These are phyloP conservation scores for Tarenaya hassleriana DNA, from an alignment of 345 rosid species.

Conservation along the genomic window DNA sequence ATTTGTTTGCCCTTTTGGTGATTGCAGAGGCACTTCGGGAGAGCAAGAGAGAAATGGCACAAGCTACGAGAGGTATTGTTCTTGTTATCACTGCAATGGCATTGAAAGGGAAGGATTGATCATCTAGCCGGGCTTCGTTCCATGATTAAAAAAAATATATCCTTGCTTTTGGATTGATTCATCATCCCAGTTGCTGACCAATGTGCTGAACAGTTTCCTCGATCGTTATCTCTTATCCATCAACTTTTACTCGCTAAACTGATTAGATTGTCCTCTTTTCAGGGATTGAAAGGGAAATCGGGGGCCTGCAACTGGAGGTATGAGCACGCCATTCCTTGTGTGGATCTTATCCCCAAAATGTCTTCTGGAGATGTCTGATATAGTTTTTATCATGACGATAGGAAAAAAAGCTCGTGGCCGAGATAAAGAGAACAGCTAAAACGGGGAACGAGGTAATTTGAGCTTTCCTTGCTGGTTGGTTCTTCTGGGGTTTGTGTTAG, in stretches of 20 bases:
- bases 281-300: slow-evolving; percentile 94
- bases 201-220: not conserved
- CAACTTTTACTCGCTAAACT: no score
- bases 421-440: slow-evolving; percentile 89
- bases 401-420: slow-evolving; percentile 94
- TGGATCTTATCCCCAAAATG: not conserved
- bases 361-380: not conserved
- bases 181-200: not conserved
- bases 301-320: slow-evolving; percentile 78
- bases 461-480: not conserved
- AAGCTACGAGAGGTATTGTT: slow-evolving; percentile 77
- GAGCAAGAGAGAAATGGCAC: slow-evolving; percentile 85
- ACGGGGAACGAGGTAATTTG: slow-evolving; percentile 78
- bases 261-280: slow-evolving; percentile 7
- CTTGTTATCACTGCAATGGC: not conserved
- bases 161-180: no score
- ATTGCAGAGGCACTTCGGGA: slow-evolving; percentile 79
- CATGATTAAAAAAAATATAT: no score
- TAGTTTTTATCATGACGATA: slow-evolving; percentile 28
- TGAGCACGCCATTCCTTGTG: slow-evolving; percentile 17
- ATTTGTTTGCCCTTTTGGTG: not conserved
- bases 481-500: not conserved
- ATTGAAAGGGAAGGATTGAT: not conserved
- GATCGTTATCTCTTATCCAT: not conserved
- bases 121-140: no score